Evolutionary conservation across 352 stramenopile genomes (phyloP).

Genomic region (Aphanomyces invadans): DNA sequence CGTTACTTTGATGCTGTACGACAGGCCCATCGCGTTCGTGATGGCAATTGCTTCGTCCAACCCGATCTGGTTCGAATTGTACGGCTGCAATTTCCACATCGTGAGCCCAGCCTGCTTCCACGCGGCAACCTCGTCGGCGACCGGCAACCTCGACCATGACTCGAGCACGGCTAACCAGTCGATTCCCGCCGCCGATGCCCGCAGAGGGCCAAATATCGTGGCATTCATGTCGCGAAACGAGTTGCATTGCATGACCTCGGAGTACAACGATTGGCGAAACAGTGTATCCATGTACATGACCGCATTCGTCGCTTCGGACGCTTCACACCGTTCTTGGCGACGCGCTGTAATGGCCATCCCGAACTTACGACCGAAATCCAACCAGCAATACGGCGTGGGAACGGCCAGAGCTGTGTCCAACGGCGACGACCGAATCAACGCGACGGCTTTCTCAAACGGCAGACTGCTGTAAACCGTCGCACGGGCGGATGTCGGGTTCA

Average conservation of each 20-base stretch:
- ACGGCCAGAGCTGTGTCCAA: not conserved
- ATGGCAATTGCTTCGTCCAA: not conserved
- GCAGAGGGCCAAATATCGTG: not conserved
- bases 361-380: not conserved
- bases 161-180: not conserved
- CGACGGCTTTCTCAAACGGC: not conserved
- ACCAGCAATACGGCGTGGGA: not conserved
- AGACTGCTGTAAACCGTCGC: not conserved
- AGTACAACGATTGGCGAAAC: not conserved
- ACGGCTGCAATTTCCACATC: not conserved
- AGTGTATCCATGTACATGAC: constrained; percentile 11
- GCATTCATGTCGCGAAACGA: not conserved
- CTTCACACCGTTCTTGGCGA: not conserved
- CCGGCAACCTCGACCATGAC: not conserved
- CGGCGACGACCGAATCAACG: not conserved
- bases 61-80: not conserved
- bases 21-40: not conserved
- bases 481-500: not conserved
- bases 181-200: not conserved
- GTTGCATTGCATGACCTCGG: not conserved
- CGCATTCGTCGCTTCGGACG: not conserved
- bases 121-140: not conserved
- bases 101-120: not conserved
- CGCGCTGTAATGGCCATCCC: not conserved
- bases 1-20: not conserved